phyloP scores from a whole-genome alignment of 257 asterid genomes.

The Handroanthus guayacan region DNA sequence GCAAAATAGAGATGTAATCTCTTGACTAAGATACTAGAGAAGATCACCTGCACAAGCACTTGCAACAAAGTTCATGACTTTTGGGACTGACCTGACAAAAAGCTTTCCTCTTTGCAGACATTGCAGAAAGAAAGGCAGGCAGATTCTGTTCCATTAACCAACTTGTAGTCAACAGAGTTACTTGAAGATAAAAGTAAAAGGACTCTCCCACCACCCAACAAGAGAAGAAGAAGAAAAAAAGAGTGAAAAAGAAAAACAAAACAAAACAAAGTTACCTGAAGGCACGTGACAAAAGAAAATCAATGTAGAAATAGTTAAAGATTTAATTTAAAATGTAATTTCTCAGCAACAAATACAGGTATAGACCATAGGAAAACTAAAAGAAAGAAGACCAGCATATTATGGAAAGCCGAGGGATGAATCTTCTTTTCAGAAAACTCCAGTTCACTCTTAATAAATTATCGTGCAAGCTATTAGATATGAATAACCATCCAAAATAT shows the following conservation, averaged over 20 bases:
- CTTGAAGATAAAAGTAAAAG: neutral
- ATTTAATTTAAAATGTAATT: constrained; percentile 9
- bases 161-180: constrained; percentile 13
- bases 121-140: constrained; percentile 47
- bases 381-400: constrained; percentile 10
- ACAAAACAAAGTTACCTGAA: neutral
- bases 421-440: neutral
- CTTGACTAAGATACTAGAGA: constrained; percentile 11
- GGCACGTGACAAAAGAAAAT: constrained; percentile 4
- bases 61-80: constrained; percentile 9
- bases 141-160: constrained; percentile 52
- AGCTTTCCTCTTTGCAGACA: constrained; percentile 46
- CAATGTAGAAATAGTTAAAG: constrained; percentile 5
- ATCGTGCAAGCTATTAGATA: neutral
- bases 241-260: no score
- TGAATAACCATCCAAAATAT: neutral
- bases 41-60: neutral
- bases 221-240: no score
- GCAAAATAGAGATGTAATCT: constrained; percentile 34
- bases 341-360: constrained; percentile 25
- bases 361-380: neutral
- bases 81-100: constrained; percentile 47
- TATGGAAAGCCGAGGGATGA: neutral
- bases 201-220: no score
- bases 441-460: constrained; percentile 16